Percentiles rank a stretch among this genome's conserved stretches.
Evolutionary conservation across 2,329 filamentous ascomycete genomes (phyloP).

Genomic region (Aaosphaeria arxii): DNA sequence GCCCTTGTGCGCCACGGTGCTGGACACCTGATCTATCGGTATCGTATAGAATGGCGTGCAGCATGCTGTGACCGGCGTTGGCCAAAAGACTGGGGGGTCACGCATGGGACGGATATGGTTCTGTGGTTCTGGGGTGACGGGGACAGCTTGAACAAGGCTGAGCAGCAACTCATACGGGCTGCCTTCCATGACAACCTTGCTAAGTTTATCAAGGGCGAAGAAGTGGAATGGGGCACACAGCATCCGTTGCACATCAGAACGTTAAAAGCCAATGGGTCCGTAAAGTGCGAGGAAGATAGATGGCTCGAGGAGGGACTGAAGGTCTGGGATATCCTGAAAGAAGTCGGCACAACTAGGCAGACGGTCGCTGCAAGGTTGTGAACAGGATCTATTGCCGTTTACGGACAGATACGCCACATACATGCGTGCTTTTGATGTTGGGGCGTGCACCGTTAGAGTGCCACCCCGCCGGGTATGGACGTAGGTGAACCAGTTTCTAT

Average conservation of each 20-base stretch:
- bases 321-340: conserved; percentile 45
- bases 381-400: background rate
- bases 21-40: conserved; percentile 48
- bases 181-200: conserved; percentile 40
- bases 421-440: too few species aligned
- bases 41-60: conserved; percentile 55
- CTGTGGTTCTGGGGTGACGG: conserved; percentile 59
- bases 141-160: conserved; percentile 36
- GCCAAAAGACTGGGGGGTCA: conserved; percentile 52
- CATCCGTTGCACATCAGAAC: conserved; percentile 41
- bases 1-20: conserved; percentile 43
- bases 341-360: conserved; percentile 8
- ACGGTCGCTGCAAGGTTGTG: conserved; percentile 1
- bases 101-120: conserved; percentile 52
- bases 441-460: too few species aligned
- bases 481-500: too few species aligned
- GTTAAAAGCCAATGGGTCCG: conserved; percentile 44
- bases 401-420: background rate
- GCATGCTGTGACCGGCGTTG: conserved; percentile 43
- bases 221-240: conserved; percentile 39
- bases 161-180: conserved; percentile 42
- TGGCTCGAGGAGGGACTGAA: conserved; percentile 46
- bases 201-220: conserved; percentile 40
- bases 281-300: conserved; percentile 47
- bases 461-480: too few species aligned